Conservation (phyloP, 2,329 filamentous ascomycete species). For the Fusarium circinatum region DNA sequence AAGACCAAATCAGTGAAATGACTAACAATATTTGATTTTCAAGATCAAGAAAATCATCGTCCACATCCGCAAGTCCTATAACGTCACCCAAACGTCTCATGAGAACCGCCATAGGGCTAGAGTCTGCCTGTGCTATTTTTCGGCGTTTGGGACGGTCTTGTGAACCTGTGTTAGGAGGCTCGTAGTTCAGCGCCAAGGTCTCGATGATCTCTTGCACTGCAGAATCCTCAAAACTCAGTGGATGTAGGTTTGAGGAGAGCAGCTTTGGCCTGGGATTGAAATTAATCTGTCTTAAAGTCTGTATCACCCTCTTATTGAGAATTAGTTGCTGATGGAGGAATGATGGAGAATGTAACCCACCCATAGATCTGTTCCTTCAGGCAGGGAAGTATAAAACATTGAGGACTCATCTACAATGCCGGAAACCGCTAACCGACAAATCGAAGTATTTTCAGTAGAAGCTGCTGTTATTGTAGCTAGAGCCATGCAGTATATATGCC, state of each 20-base stretch:
- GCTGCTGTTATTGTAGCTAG: conserved; percentile 52
- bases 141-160: conserved; percentile 44
- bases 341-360: conserved; percentile 45
- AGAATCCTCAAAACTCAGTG: conserved; percentile 45
- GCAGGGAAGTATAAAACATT: conserved; percentile 47
- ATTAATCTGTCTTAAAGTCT: conserved; percentile 44
- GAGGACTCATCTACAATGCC: conserved; percentile 57
- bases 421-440: conserved; percentile 54
- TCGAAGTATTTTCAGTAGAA: conserved; percentile 46
- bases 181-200: conserved; percentile 43
- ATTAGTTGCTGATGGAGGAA: conserved; percentile 34
- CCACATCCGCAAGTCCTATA: conserved; percentile 42
- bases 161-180: conserved; percentile 36
- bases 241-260: conserved; percentile 41
- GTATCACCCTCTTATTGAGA: conserved; percentile 43
- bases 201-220: conserved; percentile 46
- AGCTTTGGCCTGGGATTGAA: conserved; percentile 25
- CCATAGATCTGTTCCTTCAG: conserved; percentile 54
- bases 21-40: conserved; percentile 60
- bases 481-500: conserved; percentile 51
- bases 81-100: conserved; percentile 42
- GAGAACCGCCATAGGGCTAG: conserved; percentile 36
- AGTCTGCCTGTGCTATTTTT: conserved; percentile 38
- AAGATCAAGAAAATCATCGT: conserved; percentile 44
- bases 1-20: not conserved